Base-by-base conservation (phyloP, 139 green algal genomes). In the Spirogloea muscicola region DNA sequence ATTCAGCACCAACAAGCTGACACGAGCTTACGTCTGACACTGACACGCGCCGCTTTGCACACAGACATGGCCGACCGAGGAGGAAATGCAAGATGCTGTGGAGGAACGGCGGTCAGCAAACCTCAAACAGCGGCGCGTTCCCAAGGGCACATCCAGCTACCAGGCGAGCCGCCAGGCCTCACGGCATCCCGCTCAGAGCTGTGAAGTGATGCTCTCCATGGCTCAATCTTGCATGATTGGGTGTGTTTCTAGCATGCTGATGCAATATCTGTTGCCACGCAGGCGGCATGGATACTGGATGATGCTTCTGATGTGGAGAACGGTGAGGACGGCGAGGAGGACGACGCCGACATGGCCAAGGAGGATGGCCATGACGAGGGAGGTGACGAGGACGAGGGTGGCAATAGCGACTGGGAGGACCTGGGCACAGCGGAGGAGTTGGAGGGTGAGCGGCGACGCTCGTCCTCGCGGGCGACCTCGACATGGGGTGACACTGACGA, bases 21-120 rank as follows among this genome's bases (percentile, higher is more conserved):
- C n/a, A n/a, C n/a, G n/a, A n/a, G n/a, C n/a, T n/a, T n/a, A n/a
- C n/a, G n/a, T n/a, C n/a, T n/a, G n/a, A n/a, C n/a, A n/a, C n/a
- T n/a, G n/a, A n/a, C n/a, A 5, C 3, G 18, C 1, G 21, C 42
- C 21, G 16, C 27, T 16, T 72, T 7, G 13, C 3, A 0, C 36
- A 80, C 92, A 97, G 86, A 96, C 92, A 25, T 97, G 92, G 92
- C 92, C 92, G 0, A 96, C 91, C 4, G 86, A 92, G 59, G 87
- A 93, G 80, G 91, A 94, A 81, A 73, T 92, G 68, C 9, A 49
- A 67, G 75, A 58, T 6, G 68, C 41, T 4, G 34, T 10, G 41
- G 33, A 80, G 86, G 46, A 43, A 82, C 34, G 58, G 74, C 75
- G 36, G 70, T 72, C 76, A 21, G 49, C 41, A 42, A 72, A 44